These are phyloP conservation scores for Boletus tomentosulus DNA, from an alignment of 768 basidiomycete species.

Conservation along the genomic window DNA sequence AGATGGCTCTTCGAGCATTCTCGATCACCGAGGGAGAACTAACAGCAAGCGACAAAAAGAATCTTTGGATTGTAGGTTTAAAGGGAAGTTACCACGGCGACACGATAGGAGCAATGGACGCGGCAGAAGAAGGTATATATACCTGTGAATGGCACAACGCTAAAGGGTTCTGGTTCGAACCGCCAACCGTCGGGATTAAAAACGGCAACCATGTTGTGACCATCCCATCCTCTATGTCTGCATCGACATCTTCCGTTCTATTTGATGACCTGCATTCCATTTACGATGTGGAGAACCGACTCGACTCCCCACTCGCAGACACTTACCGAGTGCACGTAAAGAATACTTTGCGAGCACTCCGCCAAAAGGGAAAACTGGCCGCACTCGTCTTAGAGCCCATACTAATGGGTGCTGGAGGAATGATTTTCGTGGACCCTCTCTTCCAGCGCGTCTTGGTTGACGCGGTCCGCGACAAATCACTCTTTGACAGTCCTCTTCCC, in stretches of 20 bases:
- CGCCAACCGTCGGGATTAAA: conserved; percentile 71
- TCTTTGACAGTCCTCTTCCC: conserved; percentile 56
- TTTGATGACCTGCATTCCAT: conserved; percentile 48
- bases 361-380: conserved; percentile 45
- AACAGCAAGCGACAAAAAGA: conserved; percentile 37
- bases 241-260: conserved; percentile 20
- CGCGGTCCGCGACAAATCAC: conserved; percentile 53
- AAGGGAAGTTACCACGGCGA: conserved; percentile 97
- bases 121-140: conserved; percentile 86
- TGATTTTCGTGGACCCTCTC: conserved; percentile 96
- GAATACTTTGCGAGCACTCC: conserved; percentile 45
- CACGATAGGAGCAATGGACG: conserved; percentile 97
- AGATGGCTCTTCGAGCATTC: conserved; percentile 87
- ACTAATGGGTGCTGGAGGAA: conserved; percentile 93
- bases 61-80: conserved; percentile 76
- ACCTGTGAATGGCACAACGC: conserved; percentile 95
- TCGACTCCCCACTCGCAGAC: conserved; percentile 56
- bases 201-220: conserved; percentile 52
- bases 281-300: conserved; percentile 67
- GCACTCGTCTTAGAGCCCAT: conserved; percentile 89
- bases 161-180: conserved; percentile 91
- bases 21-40: conserved; percentile 36
- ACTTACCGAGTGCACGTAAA: conserved; percentile 59
- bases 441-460: conserved; percentile 90
- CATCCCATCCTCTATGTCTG: conserved; percentile 47